These are phyloP conservation scores for Alternaria hordeiaustralica DNA, from an alignment of 2,329 filamentous ascomycete species.

Conservation along the genomic window DNA sequence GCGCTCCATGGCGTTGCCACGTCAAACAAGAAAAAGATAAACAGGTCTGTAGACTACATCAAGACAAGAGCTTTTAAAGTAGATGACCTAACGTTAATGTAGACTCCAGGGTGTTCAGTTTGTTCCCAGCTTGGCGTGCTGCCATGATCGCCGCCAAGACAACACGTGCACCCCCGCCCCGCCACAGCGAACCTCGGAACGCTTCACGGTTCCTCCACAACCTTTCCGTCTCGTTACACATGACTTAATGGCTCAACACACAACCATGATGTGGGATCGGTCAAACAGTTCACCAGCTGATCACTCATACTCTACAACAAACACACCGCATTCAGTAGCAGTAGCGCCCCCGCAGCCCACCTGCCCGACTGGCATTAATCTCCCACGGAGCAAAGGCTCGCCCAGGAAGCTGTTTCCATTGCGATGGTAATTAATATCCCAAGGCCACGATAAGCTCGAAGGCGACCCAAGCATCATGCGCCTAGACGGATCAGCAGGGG, in stretches of 20 bases:
- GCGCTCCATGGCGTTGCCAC: no score
- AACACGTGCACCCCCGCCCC: neutral
- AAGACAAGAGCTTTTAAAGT: neutral
- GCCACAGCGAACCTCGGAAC: neutral
- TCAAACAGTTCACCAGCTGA: neutral
- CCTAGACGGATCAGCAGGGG: conserved; percentile 21
- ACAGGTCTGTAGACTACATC: neutral
- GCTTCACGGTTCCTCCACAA: neutral
- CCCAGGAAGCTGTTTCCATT: conserved; percentile 30
- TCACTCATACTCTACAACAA: neutral
- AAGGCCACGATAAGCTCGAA: conserved; percentile 21
- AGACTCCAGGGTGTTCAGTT: neutral
- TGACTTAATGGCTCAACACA: neutral
- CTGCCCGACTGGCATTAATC: conserved; percentile 37
- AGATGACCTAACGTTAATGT: neutral
- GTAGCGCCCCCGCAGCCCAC: conserved; percentile 16
- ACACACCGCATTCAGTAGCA: neutral
- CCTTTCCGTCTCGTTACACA: neutral
- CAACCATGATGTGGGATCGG: neutral
- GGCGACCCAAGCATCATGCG: conserved; percentile 10
- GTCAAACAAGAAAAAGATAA: no score
- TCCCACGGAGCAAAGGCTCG: conserved; percentile 27
- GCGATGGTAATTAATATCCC: conserved; percentile 35
- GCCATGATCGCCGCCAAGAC: neutral
- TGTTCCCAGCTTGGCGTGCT: no score